Base-by-base conservation (phyloP, 2,329 filamentous ascomycete genomes). In the Malbranchea zuffiana region DNA sequence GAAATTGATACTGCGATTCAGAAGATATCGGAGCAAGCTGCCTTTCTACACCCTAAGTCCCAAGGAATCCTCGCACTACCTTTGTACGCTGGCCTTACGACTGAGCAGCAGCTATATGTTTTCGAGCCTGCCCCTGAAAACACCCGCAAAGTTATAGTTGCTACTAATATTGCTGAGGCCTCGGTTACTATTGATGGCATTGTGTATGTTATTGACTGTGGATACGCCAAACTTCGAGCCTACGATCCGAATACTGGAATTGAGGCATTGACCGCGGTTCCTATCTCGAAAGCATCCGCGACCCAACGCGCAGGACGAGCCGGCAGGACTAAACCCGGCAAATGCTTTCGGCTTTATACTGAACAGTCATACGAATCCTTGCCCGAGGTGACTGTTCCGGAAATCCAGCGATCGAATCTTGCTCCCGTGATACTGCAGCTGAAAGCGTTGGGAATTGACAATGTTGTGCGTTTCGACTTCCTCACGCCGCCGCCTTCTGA, bases 141-240 rank as follows among this genome's bases (percentile, higher is more conserved):
- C 41, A 87, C 79, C 1, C 74, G 90, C 27, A 96, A 96, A 55
- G 82, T 95, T 25, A 82, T 98, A 23, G 79, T 95, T 47, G 81
- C 84, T 3, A 96, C 90, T 41, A 96, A 96, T 55, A 95, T 96
- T 46, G 86, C 90, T 8, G 90, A 98, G 65, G 88, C 90, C 3
- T 94, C 85, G 1, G 81, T 98, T 28, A 96, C 90, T 11, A 92
- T 96, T 39, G 80, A 90, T 36, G 86, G 85, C 2, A 87, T 96
- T 42, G 78, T 86, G 37, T 93, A 84, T 52, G 88, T 98, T 4
- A 66, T 96, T 33, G 90, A 98, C 57, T 79, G 75, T 36, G 90
- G 90, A 1, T 95, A 84, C 53, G 86, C 92, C 47, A 96, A 96
- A 57, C 67, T 94, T 13, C 76, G 86, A 25, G 80, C 82, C 5